Conservation (phyloP, 805 yeast genomes). For the Saccharomyces jurei region DNA sequence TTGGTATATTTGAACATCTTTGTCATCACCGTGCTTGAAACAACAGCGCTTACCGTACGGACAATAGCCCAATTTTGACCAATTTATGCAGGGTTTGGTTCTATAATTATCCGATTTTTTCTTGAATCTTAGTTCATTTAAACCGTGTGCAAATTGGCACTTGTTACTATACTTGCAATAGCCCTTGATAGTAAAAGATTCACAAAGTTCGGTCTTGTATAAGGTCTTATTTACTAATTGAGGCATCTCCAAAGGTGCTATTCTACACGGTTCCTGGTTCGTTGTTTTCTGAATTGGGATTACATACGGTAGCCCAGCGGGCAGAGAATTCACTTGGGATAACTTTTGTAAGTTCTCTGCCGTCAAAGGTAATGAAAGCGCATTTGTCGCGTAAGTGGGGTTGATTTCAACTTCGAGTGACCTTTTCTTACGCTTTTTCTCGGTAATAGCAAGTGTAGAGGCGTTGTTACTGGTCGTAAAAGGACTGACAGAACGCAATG, state of each 20-base stretch:
- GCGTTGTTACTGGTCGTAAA: not conserved
- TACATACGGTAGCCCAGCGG: not conserved
- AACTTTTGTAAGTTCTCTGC: constrained; percentile 25
- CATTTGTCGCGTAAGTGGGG: constrained; percentile 16
- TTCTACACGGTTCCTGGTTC: not conserved
- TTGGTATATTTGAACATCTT: constrained; percentile 25
- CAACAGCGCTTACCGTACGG: constrained; percentile 89
- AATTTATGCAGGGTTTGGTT: constrained; percentile 84
- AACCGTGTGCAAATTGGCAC: constrained; percentile 93
- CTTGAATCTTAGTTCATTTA: constrained; percentile 61
- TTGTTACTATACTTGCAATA: constrained; percentile 81
- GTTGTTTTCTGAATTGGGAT: not conserved
- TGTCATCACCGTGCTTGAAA: constrained; percentile 64
- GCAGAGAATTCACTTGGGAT: constrained; percentile 5
- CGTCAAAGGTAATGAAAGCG: constrained; percentile 22
- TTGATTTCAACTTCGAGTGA: constrained; percentile 26
- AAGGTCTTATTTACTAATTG: constrained; percentile 47
- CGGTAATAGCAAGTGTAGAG: not conserved
- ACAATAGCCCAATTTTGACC: constrained; percentile 75
- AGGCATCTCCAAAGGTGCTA: not conserved
- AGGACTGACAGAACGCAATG: not conserved
- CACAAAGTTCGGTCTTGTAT: constrained; percentile 87
- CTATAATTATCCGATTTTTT: constrained; percentile 72
- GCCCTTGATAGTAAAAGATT: constrained; percentile 61
- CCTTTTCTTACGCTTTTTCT: constrained; percentile 2